A percentile compares a stretch with the other conserved stretches of the same genome.
Conservation (phyloP, 495 filamentous ascomycete species). For the Talaromyces adpressus region DNA sequence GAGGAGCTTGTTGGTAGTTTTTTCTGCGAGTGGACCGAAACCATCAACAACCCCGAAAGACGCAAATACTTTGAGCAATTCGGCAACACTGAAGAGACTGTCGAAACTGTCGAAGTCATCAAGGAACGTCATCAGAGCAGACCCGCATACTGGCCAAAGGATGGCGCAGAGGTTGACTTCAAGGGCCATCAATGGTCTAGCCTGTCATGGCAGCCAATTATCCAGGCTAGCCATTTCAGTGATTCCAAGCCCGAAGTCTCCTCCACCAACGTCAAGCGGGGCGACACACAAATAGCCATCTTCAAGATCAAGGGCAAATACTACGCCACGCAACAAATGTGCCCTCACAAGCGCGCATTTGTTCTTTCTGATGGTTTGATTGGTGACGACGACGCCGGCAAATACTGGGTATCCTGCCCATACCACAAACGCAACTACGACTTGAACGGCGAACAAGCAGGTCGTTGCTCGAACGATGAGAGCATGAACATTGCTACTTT, state of each 20-base stretch:
- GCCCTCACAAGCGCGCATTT: conserved; percentile 91
- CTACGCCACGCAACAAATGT: conserved; percentile 97
- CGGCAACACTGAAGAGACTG: conserved; percentile 69
- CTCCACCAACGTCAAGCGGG: conserved; percentile 69
- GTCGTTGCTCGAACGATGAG: conserved; percentile 71
- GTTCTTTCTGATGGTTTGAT: conserved; percentile 81
- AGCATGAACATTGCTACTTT: conserved; percentile 81
- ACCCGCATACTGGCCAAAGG: conserved; percentile 79
- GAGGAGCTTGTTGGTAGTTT: conserved; percentile 77
- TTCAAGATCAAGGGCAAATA: conserved; percentile 81
- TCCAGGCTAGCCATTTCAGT: conserved; percentile 65
- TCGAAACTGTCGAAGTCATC: conserved; percentile 66
- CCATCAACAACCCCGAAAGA: conserved; percentile 60
- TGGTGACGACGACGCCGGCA: conserved; percentile 59
- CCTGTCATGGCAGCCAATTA: conserved; percentile 79
- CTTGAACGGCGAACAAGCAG: conserved; percentile 59
- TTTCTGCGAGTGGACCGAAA: conserved; percentile 95
- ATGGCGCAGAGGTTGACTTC: conserved; percentile 66
- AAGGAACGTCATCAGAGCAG: conserved; percentile 68
- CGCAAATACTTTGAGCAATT: conserved; percentile 79
- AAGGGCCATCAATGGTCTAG: conserved; percentile 62
- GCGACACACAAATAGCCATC: conserved; percentile 86
- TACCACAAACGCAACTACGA: conserved; percentile 91
- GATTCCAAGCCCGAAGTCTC: conserved; percentile 60
- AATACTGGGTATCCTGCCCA: conserved; percentile 84